These are phyloP conservation scores for Myxozyma udenii DNA, from an alignment of 805 yeast species.

Conservation along the genomic window DNA sequence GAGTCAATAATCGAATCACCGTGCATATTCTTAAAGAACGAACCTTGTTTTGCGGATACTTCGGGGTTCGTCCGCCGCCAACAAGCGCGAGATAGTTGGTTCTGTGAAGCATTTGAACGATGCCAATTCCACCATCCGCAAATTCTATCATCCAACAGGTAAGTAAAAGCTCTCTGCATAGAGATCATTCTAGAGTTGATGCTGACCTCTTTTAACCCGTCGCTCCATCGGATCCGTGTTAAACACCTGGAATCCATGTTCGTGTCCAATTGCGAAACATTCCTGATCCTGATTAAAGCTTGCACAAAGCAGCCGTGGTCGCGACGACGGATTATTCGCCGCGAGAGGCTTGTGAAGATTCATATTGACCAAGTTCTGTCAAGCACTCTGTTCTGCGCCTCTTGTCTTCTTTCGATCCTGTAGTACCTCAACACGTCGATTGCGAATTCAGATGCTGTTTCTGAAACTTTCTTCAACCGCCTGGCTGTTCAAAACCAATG, in stretches of 20 bases:
- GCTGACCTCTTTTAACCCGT: conserved; percentile 55
- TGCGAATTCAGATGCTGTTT: too few species aligned
- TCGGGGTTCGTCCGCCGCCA: conserved; percentile 83
- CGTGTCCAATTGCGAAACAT: conserved; percentile 82
- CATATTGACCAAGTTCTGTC: conserved; percentile 13
- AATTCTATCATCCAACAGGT: conserved; percentile 32
- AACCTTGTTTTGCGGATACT: conserved; percentile 67
- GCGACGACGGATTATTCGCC: conserved; percentile 10
- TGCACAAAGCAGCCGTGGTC: conserved; percentile 48
- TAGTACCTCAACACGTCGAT: too few species aligned
- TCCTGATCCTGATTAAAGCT: conserved; percentile 86
- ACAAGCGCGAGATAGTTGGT: conserved; percentile 87
- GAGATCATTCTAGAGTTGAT: neutral
- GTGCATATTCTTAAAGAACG: neutral
- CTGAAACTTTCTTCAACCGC: too few species aligned
- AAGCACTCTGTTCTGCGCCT: too few species aligned
- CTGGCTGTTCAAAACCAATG: too few species aligned
- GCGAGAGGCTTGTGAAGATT: conserved; percentile 27
- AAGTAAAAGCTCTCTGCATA: too few species aligned
- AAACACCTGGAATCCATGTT: conserved; percentile 78
- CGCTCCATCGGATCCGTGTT: conserved; percentile 83
- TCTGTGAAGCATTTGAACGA: conserved; percentile 76
- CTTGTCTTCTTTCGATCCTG: too few species aligned
- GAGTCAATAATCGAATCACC: neutral
- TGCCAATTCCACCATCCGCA: conserved; percentile 63